These are phyloP conservation scores for Mycena maculata DNA, from an alignment of 768 basidiomycete genomes.

Conservation along the genomic window DNA sequence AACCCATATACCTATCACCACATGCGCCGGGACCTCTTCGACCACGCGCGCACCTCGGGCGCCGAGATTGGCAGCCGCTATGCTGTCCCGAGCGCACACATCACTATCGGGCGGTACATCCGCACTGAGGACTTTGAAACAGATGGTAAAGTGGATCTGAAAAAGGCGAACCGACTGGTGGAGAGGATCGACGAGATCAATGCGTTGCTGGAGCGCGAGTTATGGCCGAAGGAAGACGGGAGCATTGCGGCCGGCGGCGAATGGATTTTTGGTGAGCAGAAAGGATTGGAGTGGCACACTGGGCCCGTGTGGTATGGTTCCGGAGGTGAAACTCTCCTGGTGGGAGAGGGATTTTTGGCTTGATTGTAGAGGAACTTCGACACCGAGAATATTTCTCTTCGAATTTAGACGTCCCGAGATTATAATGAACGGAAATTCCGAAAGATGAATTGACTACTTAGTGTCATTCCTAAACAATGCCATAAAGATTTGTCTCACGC, in stretches of 20 bases:
- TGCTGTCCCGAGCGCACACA: background rate
- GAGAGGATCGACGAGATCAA: background rate
- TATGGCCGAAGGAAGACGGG: background rate
- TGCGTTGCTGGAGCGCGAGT: background rate
- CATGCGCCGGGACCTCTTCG: slow-evolving; percentile 2
- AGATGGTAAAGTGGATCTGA: background rate
- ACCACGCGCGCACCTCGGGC: background rate
- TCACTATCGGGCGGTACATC: slow-evolving; percentile 2
- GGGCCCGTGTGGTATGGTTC: slow-evolving; percentile 7
- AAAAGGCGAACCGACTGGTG: background rate
- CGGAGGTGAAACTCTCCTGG: background rate
- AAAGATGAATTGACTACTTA: too few relatives aligned
- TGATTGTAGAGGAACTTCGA: too few relatives aligned
- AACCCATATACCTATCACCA: slow-evolving; percentile 11
- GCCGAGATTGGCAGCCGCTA: background rate
- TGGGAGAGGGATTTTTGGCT: too few relatives aligned
- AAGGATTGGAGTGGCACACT: slow-evolving; percentile 5
- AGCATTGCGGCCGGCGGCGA: too few relatives aligned
- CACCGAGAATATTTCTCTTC: too few relatives aligned
- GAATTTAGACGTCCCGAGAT: too few relatives aligned
- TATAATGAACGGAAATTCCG: too few relatives aligned
- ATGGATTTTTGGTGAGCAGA: slow-evolving; percentile 8
- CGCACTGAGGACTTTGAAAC: background rate
- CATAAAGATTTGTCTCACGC: too few relatives aligned
- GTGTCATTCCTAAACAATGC: too few relatives aligned